A percentile compares a stretch with the other conserved stretches of the same genome.
Conservation (phyloP, 257 asterid genomes). For the Solanum dulcamara region DNA sequence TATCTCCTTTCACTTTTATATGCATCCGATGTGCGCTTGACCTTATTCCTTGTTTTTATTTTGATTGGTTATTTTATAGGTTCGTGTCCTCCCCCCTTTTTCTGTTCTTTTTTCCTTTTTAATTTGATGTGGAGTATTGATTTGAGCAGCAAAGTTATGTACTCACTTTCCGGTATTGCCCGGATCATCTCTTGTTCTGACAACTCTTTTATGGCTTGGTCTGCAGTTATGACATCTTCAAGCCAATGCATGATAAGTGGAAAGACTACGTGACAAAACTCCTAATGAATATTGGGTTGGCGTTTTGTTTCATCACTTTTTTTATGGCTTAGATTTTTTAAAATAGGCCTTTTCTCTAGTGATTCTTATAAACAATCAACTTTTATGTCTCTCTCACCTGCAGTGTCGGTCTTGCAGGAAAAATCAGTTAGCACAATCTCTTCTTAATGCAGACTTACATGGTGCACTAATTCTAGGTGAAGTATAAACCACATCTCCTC, state of each 20-base stretch:
- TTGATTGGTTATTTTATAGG: too few relatives aligned
- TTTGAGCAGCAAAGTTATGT: background rate
- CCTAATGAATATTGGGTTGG: too few relatives aligned
- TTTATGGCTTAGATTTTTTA: too few relatives aligned
- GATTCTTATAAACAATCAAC: background rate
- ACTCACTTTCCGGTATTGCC: background rate
- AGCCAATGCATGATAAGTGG: slow-evolving; percentile 82
- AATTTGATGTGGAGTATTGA: background rate
- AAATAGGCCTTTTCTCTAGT: too few relatives aligned
- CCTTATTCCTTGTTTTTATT: too few relatives aligned
- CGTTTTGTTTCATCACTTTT: too few relatives aligned
- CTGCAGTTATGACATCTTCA: slow-evolving; percentile 55
- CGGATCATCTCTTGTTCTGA: background rate
- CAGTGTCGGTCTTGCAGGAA: slow-evolving; percentile 45
- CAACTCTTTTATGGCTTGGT: background rate
- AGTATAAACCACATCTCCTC: too few relatives aligned
- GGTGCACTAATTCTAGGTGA: slow-evolving; percentile 57
- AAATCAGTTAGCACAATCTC: slow-evolving; percentile 60
- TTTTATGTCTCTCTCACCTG: background rate
- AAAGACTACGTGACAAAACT: too few relatives aligned
- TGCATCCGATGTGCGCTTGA: too few relatives aligned
- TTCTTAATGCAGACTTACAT: slow-evolving; percentile 67
- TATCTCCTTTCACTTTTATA: too few relatives aligned
- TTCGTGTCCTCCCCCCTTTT: too few relatives aligned
- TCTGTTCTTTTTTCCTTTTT: background rate